Percentiles rank a stretch among this genome's conserved stretches.
Conservation (phyloP, 2,329 filamentous ascomycete genomes). For the Tolypocladium sp. region DNA sequence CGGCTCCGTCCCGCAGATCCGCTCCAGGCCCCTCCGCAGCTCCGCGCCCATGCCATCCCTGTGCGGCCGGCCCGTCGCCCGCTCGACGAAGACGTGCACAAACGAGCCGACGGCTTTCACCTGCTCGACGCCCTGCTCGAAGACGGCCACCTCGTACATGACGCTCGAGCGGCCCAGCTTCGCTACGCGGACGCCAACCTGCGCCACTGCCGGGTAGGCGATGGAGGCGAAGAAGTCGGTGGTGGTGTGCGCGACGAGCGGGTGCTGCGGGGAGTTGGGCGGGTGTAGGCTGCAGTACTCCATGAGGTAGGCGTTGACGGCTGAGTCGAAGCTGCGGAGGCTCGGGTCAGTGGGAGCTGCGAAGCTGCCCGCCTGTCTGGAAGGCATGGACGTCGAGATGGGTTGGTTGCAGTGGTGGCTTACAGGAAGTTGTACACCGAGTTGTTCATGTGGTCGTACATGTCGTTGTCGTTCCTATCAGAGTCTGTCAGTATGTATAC, state of each 20-base stretch:
- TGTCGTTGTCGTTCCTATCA: slow-evolving; percentile 82
- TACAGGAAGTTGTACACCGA: slow-evolving; percentile 74
- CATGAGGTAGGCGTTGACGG: slow-evolving; percentile 84
- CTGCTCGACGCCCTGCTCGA: slow-evolving; percentile 61
- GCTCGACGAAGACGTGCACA: slow-evolving; percentile 81
- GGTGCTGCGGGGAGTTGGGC: slow-evolving; percentile 61
- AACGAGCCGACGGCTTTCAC: slow-evolving; percentile 82
- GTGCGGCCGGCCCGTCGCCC: slow-evolving; percentile 59
- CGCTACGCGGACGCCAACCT: slow-evolving; percentile 73
- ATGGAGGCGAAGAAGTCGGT: slow-evolving; percentile 79
- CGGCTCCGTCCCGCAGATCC: slow-evolving; percentile 27
- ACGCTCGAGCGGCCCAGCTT: slow-evolving; percentile 82
- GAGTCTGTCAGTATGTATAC: neutral
- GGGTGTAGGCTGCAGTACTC: slow-evolving; percentile 67
- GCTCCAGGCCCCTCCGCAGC: slow-evolving; percentile 51
- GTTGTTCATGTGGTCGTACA: slow-evolving; percentile 93
- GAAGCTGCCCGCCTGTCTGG: neutral
- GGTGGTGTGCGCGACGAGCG: slow-evolving; percentile 76
- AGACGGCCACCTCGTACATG: slow-evolving; percentile 82
- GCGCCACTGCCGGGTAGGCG: slow-evolving; percentile 71
- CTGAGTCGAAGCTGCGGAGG: slow-evolving; percentile 63
- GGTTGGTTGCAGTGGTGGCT: slow-evolving; percentile 9
- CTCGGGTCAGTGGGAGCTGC: neutral
- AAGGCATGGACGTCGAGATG: neutral
- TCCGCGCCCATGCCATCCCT: slow-evolving; percentile 51